phyloP scores from a whole-genome alignment of 768 basidiomycete genomes.

The Boletus barrowsii region DNA sequence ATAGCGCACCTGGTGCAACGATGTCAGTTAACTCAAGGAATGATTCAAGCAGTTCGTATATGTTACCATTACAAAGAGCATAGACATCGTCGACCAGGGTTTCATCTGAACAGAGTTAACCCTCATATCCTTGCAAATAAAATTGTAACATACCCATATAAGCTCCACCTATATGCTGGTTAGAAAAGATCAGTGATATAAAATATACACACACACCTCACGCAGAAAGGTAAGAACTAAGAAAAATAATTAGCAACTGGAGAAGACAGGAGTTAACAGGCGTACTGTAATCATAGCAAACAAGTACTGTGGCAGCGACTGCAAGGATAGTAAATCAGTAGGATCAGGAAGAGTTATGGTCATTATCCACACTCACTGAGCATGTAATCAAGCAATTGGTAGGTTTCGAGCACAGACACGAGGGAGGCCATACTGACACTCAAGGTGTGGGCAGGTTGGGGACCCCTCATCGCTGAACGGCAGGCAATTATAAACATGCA shows the following conservation, averaged over 20 bases:
- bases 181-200: too few relatives aligned
- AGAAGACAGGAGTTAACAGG: background rate
- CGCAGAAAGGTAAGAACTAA: constrained; percentile 7
- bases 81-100: constrained; percentile 8
- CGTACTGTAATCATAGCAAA: constrained; percentile 12
- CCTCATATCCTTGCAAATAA: background rate
- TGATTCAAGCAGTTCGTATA: background rate
- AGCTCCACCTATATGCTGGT: background rate
- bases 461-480: too few relatives aligned
- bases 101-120: constrained; percentile 1
- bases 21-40: background rate
- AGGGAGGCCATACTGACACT: background rate
- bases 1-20: constrained; percentile 4
- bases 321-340: background rate
- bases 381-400: background rate
- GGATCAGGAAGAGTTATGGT: too few relatives aligned
- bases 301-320: constrained; percentile 1
- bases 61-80: constrained; percentile 11
- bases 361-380: background rate
- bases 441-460: background rate
- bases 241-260: background rate
- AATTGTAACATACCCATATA: constrained; percentile 8
- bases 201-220: background rate
- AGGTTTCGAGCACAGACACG: background rate
- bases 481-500: background rate